Evolutionary conservation across 208 protist genomes (phyloP).

Genomic region (Acanthamoeba sp.): DNA sequence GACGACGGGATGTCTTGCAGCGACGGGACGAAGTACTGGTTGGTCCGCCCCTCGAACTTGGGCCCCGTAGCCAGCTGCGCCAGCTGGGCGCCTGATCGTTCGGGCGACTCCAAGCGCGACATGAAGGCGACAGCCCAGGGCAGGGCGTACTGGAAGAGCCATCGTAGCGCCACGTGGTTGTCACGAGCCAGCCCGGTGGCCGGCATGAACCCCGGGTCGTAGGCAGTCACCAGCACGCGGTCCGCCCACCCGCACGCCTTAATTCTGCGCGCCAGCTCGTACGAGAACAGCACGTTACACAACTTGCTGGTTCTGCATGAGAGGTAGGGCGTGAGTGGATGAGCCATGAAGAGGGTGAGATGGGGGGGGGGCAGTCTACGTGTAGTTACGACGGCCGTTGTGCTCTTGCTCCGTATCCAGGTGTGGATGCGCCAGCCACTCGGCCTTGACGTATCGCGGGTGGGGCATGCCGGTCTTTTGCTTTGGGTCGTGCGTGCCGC

Average conservation of each 20-base stretch:
- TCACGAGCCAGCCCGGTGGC: not conserved
- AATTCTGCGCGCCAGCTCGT: not conserved
- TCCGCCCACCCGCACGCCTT: not conserved
- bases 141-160: not conserved
- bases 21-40: not conserved
- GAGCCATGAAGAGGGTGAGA: no score
- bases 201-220: not conserved
- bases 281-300: not conserved
- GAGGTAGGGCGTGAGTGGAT: no score
- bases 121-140: not conserved
- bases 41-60: not conserved
- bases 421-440: not conserved
- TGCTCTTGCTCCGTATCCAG: not conserved
- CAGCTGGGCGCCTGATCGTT: not conserved
- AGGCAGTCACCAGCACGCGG: not conserved
- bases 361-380: not conserved
- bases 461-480: not conserved
- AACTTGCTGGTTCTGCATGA: not conserved
- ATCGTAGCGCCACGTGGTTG: not conserved
- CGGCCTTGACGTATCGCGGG: not conserved
- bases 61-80: not conserved
- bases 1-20: not conserved
- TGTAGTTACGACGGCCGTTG: not conserved
- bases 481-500: not conserved
- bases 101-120: not conserved